A percentile compares a stretch with the other conserved stretches of the same genome.
Conservation (phyloP, 352 stramenopile genomes). For the Aphanomyces astaci region DNA sequence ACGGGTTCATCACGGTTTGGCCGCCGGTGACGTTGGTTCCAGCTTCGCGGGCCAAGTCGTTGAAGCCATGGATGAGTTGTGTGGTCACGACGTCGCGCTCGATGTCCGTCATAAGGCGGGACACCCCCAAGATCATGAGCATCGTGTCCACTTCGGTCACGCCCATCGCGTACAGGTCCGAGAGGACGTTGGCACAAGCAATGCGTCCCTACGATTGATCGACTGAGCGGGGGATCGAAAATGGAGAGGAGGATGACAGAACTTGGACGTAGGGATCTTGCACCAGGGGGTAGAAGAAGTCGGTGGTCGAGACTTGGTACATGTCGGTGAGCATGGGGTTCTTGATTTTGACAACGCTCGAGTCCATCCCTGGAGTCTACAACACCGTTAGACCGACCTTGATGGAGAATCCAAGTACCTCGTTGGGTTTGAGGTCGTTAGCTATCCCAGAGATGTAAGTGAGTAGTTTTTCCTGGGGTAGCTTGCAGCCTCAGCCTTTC, state of each 20-base stretch:
- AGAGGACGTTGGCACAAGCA: constrained; percentile 91
- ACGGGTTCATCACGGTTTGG: constrained; percentile 95
- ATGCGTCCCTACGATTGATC: constrained; percentile 73
- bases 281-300: constrained; percentile 95
- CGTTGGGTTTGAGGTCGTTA: constrained; percentile 89
- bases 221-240: background rate
- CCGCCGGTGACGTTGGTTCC: constrained; percentile 89
- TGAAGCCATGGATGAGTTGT: constrained; percentile 93
- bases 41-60: constrained; percentile 77
- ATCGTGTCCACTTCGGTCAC: constrained; percentile 92
- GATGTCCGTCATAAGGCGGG: constrained; percentile 85
- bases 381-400: background rate
- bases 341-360: constrained; percentile 85
- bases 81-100: constrained; percentile 89
- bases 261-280: constrained; percentile 88
- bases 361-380: constrained; percentile 80
- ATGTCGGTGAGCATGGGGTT: constrained; percentile 58
- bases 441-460: constrained; percentile 83
- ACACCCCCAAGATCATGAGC: constrained; percentile 92
- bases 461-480: constrained; percentile 90
- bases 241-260: background rate
- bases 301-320: constrained; percentile 89
- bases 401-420: too few relatives aligned
- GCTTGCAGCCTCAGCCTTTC: constrained; percentile 95
- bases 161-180: constrained; percentile 92